Conservation (phyloP, 1,284 basidiomycete genomes). For the Bjerkandera adusta region DNA sequence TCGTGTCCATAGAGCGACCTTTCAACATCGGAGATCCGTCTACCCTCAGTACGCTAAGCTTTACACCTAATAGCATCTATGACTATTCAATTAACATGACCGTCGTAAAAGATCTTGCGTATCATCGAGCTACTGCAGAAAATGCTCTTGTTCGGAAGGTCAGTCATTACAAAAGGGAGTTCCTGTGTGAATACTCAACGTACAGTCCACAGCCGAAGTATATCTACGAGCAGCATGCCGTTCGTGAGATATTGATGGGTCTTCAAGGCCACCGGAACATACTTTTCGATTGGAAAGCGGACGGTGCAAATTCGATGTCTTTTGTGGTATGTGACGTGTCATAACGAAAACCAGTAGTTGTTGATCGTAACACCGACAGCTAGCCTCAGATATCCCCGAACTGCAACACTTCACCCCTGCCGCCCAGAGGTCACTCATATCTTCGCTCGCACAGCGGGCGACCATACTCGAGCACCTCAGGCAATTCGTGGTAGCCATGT, state of each 20-base stretch:
- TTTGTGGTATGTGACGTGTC: too few relatives aligned
- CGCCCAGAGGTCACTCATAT: slow-evolving; percentile 62
- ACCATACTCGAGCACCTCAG: slow-evolving; percentile 62
- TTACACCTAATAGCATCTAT: too few relatives aligned
- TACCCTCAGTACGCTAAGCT: slow-evolving; percentile 59
- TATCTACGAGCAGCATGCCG: slow-evolving; percentile 57
- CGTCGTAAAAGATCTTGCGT: neutral
- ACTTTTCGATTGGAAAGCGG: slow-evolving; percentile 45
- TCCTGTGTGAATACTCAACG: neutral
- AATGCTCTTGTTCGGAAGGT: slow-evolving; percentile 34
- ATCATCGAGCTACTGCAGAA: slow-evolving; percentile 37
- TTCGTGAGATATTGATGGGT: slow-evolving; percentile 70
- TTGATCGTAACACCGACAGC: slow-evolving; percentile 33
- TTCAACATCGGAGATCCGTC: slow-evolving; percentile 68
- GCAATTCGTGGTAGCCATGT: slow-evolving; percentile 49
- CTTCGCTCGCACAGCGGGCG: slow-evolving; percentile 51
- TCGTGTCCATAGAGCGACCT: slow-evolving; percentile 36
- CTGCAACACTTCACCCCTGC: slow-evolving; percentile 62
- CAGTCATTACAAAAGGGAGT: slow-evolving; percentile 18
- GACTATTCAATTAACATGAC: too few relatives aligned
- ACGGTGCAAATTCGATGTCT: slow-evolving; percentile 29
- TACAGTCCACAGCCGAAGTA: neutral
- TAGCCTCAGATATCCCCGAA: slow-evolving; percentile 49
- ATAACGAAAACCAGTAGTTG: neutral
- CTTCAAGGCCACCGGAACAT: slow-evolving; percentile 68